Evolutionary conservation across 345 rosid species (phyloP).

Genomic region (Alliaria petiolata): DNA sequence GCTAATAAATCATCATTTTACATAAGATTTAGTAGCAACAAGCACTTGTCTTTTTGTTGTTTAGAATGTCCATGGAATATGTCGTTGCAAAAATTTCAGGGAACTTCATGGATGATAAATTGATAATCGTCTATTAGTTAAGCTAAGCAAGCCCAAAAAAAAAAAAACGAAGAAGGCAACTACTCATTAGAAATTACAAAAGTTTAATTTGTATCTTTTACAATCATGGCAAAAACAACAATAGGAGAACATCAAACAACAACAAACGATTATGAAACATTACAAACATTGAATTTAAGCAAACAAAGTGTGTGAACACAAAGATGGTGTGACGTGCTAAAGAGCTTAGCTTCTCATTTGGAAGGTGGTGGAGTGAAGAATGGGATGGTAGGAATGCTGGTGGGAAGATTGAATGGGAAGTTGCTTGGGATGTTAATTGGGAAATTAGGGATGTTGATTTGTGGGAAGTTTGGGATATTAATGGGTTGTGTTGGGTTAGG

Average conservation of each 20-base stretch:
- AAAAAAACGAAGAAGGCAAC: no score
- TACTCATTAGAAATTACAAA: no score
- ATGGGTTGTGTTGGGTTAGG: constrained; percentile 28
- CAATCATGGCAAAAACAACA: not conserved
- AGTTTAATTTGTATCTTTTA: no score
- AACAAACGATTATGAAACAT: not conserved
- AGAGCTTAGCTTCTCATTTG: constrained; percentile 15
- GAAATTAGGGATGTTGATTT: constrained; percentile 28
- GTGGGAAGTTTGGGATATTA: constrained; percentile 31
- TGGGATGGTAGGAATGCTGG: constrained; percentile 22
- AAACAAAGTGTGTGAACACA: not conserved
- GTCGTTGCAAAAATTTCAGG: no score
- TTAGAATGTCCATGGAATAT: no score
- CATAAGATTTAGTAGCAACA: no score
- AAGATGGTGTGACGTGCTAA: not conserved
- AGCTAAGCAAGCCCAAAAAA: no score
- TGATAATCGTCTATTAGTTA: no score
- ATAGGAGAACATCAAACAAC: not conserved
- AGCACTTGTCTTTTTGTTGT: no score
- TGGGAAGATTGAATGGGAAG: constrained; percentile 30
- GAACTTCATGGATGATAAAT: no score
- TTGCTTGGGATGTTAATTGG: constrained; percentile 25
- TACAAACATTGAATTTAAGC: constrained; percentile 10
- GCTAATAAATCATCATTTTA: no score
- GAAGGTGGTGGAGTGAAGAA: constrained; percentile 37